Evolutionary conservation across 495 filamentous ascomycete species (phyloP), one percentile per base, ranked within the genome.

Genomic region (Clohesyomyces aquaticus): DNA sequence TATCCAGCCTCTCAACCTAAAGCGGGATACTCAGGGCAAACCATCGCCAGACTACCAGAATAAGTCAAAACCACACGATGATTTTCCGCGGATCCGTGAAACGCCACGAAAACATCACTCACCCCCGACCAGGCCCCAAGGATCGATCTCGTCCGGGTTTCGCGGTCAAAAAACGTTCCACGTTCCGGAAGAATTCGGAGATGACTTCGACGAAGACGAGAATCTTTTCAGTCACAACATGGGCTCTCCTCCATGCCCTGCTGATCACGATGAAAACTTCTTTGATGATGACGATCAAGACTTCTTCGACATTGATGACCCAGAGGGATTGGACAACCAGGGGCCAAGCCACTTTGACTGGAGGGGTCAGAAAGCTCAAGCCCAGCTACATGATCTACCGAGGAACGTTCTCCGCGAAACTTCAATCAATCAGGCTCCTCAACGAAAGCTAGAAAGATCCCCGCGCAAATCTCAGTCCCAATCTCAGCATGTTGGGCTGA

Each of bases 161-260:
- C 52, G 47, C 35, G 62, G 47, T 14, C 26, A 71, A 25, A 48
- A 68, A 18, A 28, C 54, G 12, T 63, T 49, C 22, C 53, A 63
- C 26, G 49, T 25, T 9, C 26, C 53, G 12, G 83, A 88, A 60
- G 85, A 88, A 18, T 88, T 85, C 69, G 81, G 86, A 59, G 83
- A 82, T 63, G 82, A 79, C 26, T 88, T 87, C 64, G 88, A 90
- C 55, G 87, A 87, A 19, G 87, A 88, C 19, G 59, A 67, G 26
- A 63, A 57, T 26, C 29, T 71, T 4, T 71, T 68, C 50, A 47
- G 18, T n/a, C 32, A 49, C 41, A 54, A 58, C 35, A 68, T 69
- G 67, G 70, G 67, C 16, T 50, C 48, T 4, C 67, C 63, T 0
- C 63, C 62, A 14, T 22, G 2, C 3, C 32, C 18, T 10, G 12